Percentiles rank a stretch among this genome's conserved stretches.
These are phyloP conservation scores for Leishmania tropica DNA, from an alignment of 208 protist species.

Conservation along the genomic window DNA sequence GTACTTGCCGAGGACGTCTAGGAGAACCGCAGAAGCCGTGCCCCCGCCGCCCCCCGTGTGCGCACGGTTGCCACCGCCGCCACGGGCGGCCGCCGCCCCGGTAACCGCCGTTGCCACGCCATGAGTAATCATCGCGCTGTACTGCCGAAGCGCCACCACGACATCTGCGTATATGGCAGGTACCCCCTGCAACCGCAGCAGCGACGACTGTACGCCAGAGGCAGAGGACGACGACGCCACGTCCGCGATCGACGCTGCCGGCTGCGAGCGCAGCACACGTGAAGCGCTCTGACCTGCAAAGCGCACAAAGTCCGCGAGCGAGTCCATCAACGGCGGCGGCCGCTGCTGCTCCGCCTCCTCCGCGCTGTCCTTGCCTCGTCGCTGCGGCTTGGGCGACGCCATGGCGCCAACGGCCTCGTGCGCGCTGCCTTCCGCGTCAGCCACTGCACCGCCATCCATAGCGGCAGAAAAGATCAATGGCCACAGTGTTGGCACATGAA, in stretches of 20 bases:
- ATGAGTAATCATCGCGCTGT: neutral
- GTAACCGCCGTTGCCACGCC: neutral
- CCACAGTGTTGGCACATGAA: slow-evolving; percentile 40
- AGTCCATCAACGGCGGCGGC: slow-evolving; percentile 1
- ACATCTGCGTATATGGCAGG: slow-evolving; percentile 45
- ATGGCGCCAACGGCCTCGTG: neutral
- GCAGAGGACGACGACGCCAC: neutral
- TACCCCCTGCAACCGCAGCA: slow-evolving; percentile 36
- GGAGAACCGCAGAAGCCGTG: slow-evolving; percentile 8
- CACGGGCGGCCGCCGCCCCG: neutral
- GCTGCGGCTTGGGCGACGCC: neutral
- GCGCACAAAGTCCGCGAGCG: slow-evolving; percentile 17
- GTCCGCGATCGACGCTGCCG: neutral
- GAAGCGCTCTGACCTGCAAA: slow-evolving; percentile 14
- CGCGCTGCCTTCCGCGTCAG: slow-evolving; percentile 1
- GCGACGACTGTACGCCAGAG: neutral
- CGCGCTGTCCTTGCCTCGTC: neutral
- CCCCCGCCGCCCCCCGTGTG: neutral
- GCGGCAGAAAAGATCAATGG: slow-evolving; percentile 3
- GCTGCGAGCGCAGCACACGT: slow-evolving; percentile 11
- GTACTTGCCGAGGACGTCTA: slow-evolving; percentile 47
- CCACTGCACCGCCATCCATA: neutral
- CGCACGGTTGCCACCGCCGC: neutral
- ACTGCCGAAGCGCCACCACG: slow-evolving; percentile 30
- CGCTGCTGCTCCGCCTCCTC: slow-evolving; percentile 1